These are phyloP conservation scores for Fraxinus angustifolia DNA, from an alignment of 305 asterid genomes.

Conservation along the genomic window DNA sequence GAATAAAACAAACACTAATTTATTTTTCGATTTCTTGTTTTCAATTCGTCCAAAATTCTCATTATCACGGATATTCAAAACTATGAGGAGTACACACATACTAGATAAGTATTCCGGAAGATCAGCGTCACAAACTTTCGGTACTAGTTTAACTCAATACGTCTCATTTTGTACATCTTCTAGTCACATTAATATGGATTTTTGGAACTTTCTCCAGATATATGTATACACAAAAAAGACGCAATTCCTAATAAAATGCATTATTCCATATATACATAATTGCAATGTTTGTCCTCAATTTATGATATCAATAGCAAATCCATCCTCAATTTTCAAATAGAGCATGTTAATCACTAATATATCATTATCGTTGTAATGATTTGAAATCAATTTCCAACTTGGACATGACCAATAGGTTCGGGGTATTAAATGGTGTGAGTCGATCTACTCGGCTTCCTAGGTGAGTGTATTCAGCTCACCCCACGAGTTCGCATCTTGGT, in stretches of 20 bases:
- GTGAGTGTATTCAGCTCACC: neutral
- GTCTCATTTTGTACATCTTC: neutral
- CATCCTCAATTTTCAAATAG: neutral
- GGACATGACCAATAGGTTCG: neutral
- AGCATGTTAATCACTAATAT: neutral
- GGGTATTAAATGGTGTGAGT: neutral
- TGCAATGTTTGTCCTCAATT: neutral
- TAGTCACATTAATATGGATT: neutral
- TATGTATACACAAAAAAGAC: neutral
- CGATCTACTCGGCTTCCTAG: neutral
- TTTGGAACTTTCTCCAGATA: neutral
- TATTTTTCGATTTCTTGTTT: neutral
- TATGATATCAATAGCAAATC: neutral
- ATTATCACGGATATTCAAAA: neutral
- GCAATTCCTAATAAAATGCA: neutral
- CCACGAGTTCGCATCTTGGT: neutral
- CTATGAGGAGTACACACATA: neutral
- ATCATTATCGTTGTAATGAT: neutral
- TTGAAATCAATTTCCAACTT: neutral
- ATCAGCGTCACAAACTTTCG: neutral
- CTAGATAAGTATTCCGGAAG: neutral
- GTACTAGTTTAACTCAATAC: neutral
- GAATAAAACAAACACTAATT: too few relatives aligned
- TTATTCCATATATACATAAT: neutral
- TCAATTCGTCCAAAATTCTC: neutral